Percentiles rank a stretch among this genome's conserved stretches.
These are phyloP conservation scores for Byssothecium circinans DNA, from an alignment of 2,329 filamentous ascomycete species.

Conservation along the genomic window DNA sequence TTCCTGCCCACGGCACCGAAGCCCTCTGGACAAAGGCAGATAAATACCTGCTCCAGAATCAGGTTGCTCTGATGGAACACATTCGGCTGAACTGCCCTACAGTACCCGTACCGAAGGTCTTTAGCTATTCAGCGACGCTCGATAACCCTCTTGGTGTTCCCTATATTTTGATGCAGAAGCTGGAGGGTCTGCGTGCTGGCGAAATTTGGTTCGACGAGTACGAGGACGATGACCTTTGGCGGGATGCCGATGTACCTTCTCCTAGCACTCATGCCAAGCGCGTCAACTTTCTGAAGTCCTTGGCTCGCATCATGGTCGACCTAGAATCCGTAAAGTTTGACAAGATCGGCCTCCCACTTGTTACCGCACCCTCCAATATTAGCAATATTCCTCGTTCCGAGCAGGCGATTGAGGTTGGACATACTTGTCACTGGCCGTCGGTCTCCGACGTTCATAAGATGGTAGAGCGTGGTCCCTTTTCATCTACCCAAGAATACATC, in stretches of 20 bases:
- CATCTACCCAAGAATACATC: too few relatives aligned
- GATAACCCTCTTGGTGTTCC: background rate
- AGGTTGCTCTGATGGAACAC: background rate
- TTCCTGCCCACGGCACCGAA: constrained; percentile 2
- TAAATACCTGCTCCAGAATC: background rate
- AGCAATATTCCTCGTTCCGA: too few relatives aligned
- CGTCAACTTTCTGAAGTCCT: constrained; percentile 1
- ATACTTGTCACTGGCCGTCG: too few relatives aligned
- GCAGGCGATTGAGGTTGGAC: too few relatives aligned
- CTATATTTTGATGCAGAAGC: background rate
- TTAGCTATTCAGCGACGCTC: background rate
- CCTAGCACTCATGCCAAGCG: background rate
- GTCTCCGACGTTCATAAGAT: too few relatives aligned
- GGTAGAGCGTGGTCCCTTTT: too few relatives aligned
- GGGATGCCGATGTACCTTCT: background rate
- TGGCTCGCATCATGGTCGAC: background rate
- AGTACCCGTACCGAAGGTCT: too few relatives aligned
- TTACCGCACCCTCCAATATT: too few relatives aligned
- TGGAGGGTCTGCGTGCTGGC: background rate
- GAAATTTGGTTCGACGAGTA: background rate
- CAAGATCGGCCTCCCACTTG: too few relatives aligned
- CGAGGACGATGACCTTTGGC: background rate
- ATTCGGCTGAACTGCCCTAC: background rate
- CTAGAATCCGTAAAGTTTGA: background rate
- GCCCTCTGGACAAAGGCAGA: background rate